Evolutionary conservation across 257 asterid species (phyloP).

Genomic region (Solanum piurae): DNA sequence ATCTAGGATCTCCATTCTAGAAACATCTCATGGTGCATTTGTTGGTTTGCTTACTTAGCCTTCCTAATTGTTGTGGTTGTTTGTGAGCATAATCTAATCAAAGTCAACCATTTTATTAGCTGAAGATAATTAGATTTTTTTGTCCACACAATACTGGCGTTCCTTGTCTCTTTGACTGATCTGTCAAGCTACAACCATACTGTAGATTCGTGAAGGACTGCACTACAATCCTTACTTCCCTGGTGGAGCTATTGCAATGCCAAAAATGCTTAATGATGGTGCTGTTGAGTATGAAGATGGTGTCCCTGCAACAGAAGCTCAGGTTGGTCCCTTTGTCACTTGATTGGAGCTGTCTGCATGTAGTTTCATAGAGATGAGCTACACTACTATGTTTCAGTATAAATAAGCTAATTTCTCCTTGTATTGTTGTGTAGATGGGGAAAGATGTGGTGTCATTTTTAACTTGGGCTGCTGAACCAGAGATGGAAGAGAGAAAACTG

Average conservation of each 20-base stretch:
- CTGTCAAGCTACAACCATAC: neutral
- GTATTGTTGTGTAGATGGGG: slow-evolving; percentile 40
- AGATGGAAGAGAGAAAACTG: slow-evolving; percentile 78
- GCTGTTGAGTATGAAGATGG: slow-evolving; percentile 78
- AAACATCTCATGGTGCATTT: neutral
- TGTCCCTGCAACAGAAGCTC: slow-evolving; percentile 72
- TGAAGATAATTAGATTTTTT: neutral
- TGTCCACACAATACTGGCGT: neutral
- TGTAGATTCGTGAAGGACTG: slow-evolving; percentile 60
- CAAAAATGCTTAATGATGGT: slow-evolving; percentile 79
- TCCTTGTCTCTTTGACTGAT: neutral
- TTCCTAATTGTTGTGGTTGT: neutral
- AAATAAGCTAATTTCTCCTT: neutral
- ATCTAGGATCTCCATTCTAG: neutral
- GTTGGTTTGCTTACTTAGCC: neutral
- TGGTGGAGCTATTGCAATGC: slow-evolving; percentile 81
- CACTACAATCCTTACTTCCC: slow-evolving; percentile 77
- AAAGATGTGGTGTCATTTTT: slow-evolving; percentile 58
- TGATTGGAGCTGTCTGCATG: neutral
- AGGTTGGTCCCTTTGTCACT: slow-evolving; percentile 21
- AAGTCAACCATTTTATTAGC: neutral
- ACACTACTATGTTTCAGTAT: neutral
- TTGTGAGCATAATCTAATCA: neutral
- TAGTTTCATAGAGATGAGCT: neutral
- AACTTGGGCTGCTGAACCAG: slow-evolving; percentile 82